These are phyloP conservation scores for Lecanicillium sp. DNA, from an alignment of 2,329 filamentous ascomycete species.

Conservation along the genomic window DNA sequence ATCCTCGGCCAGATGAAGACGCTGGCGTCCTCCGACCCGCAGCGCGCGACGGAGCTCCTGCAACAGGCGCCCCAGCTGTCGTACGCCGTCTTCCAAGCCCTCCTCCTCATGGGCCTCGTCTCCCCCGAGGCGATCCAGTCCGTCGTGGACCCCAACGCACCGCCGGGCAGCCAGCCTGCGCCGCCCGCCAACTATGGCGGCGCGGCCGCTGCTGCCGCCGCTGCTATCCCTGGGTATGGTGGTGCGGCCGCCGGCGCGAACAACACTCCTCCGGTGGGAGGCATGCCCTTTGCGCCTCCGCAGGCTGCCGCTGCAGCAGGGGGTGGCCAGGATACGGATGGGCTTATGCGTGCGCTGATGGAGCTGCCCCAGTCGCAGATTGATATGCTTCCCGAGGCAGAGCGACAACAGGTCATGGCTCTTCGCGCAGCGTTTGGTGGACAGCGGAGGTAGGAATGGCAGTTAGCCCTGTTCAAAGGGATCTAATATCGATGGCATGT, in stretches of 20 bases:
- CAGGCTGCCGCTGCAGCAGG: constrained; percentile 23
- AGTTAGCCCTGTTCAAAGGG: too few species aligned
- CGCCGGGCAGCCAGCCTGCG: constrained; percentile 31
- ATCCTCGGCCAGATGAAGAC: constrained; percentile 93
- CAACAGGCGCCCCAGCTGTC: constrained; percentile 84
- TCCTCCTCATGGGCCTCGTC: constrained; percentile 87
- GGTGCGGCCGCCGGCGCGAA: constrained; percentile 27
- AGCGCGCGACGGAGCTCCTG: constrained; percentile 77
- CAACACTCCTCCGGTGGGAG: constrained; percentile 40
- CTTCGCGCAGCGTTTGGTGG: constrained; percentile 57
- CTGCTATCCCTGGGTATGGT: constrained; percentile 24
- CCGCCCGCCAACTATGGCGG: constrained; percentile 16
- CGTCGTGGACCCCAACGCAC: constrained; percentile 60
- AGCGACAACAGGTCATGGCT: constrained; percentile 72
- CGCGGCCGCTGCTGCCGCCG: not conserved
- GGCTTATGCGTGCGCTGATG: constrained; percentile 74
- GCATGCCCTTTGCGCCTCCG: constrained; percentile 38
- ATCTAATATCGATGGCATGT: too few species aligned
- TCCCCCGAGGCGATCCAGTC: constrained; percentile 75
- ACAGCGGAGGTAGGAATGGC: constrained; percentile 23
- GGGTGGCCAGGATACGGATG: constrained; percentile 53
- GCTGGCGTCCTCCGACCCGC: constrained; percentile 73
- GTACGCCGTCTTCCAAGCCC: constrained; percentile 90
- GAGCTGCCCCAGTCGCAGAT: constrained; percentile 73
- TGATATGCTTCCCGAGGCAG: constrained; percentile 65